Evolutionary conservation across 208 protist genomes (phyloP).

Genomic region (Acanthamoeba triangularis): DNA sequence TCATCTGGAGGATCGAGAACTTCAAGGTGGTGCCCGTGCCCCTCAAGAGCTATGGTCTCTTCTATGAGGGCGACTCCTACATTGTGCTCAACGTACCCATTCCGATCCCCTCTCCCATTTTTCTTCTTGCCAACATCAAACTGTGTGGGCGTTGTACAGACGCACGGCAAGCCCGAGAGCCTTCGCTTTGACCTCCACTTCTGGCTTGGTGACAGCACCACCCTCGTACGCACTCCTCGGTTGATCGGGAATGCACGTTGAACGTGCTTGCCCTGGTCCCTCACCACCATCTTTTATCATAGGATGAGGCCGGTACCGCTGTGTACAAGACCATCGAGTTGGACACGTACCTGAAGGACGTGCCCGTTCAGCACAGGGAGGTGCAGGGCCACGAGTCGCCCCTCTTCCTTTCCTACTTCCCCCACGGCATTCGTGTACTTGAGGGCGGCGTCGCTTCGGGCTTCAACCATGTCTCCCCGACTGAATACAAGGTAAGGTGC

Average conservation of each 20-base stretch:
- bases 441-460: constrained; percentile 90
- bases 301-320: constrained; percentile 73
- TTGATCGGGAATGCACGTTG: too few species aligned
- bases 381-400: constrained; percentile 87
- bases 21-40: constrained; percentile 77
- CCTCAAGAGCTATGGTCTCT: constrained; percentile 84
- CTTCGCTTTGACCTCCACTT: constrained; percentile 72
- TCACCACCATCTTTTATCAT: too few species aligned
- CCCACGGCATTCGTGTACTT: constrained; percentile 78
- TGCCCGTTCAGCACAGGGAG: constrained; percentile 90
- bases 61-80: constrained; percentile 91
- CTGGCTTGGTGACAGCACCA: constrained; percentile 72
- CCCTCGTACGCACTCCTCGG: background rate
- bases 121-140: too few species aligned
- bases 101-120: too few species aligned
- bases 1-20: constrained; percentile 78
- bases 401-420: constrained; percentile 80
- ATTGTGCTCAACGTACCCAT: constrained; percentile 89
- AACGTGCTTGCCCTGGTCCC: too few species aligned
- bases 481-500: constrained; percentile 78
- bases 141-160: background rate
- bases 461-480: constrained; percentile 88
- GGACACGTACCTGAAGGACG: constrained; percentile 89
- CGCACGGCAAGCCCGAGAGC: background rate
- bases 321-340: constrained; percentile 90